Evolutionary conservation across 257 asterid genomes (phyloP).

Genomic region (Nicotiana tomentosiformis): DNA sequence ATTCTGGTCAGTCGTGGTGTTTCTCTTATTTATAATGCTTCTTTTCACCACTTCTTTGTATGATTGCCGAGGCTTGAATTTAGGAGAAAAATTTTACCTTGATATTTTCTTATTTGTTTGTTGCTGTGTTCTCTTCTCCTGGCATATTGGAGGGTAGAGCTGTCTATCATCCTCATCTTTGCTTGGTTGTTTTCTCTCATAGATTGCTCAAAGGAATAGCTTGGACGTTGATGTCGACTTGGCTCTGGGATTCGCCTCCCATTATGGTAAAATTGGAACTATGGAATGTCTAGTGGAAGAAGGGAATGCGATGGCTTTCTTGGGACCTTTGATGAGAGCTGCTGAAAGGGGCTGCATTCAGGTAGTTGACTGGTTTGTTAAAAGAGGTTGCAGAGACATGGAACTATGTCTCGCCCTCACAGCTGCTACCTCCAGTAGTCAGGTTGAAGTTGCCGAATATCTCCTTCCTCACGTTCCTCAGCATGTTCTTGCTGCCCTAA

Average conservation of each 20-base stretch:
- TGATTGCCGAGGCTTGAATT: not conserved
- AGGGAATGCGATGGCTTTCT: constrained; percentile 90
- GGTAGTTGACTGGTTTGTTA: constrained; percentile 90
- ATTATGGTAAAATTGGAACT: constrained; percentile 80
- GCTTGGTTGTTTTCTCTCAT: constrained; percentile 11
- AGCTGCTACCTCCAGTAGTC: constrained; percentile 95
- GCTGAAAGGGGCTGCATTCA: constrained; percentile 94
- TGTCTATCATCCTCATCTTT: not conserved
- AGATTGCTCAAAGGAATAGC: constrained; percentile 99
- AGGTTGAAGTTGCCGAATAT: constrained; percentile 68
- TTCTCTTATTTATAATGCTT: not conserved
- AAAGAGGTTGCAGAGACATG: constrained; percentile 92
- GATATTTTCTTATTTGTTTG: not conserved
- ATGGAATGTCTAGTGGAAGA: constrained; percentile 97
- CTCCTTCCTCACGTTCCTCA: constrained; percentile 97
- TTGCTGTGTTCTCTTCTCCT: not conserved
- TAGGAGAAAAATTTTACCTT: not conserved
- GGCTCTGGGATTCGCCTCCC: constrained; percentile 94
- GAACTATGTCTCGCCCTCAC: constrained; percentile 96
- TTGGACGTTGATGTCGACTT: constrained; percentile 96
- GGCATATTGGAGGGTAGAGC: not conserved
- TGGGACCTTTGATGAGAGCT: constrained; percentile 97
- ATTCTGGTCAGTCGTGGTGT: not conserved
- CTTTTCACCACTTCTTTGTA: constrained; percentile 9
- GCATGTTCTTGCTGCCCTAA: constrained; percentile 84